Base-by-base conservation (phyloP, 1,139 yeast species). In the Yamadazyma atlantica region DNA sequence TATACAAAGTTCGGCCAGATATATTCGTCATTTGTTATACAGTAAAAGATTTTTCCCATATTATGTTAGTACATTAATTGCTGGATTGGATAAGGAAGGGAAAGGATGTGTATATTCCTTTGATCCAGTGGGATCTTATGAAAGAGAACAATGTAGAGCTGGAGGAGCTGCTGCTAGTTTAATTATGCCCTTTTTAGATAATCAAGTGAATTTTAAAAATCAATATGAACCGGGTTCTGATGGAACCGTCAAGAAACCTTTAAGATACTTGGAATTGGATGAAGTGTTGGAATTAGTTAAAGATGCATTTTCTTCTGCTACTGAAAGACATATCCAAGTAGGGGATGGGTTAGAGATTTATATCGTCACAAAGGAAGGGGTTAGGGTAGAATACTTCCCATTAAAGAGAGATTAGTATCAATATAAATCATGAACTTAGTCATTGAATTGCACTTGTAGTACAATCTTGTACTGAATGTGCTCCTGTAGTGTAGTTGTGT, bases 51-150 rank as follows among this genome's bases (percentile, higher is more conserved):
- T 94, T 55, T 94, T 92, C 79, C 98, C 98, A 22, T 94, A 87
- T 71, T 92, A 94, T 59, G 97, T 89, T 29, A 89, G 89, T 58
- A 92, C 98, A 3, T 82, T 94, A 54, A 75, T 92, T 55, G 97
- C 96, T 2, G 98, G 98, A 9, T 72, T 92, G 47, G 97, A 90
- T 57, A 95, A 86, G 42, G 88, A 89, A 48, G 97, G 97, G 12
- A 82, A 82, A 53, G 98, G 98, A 35, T 92, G 96, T 2, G 88
- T 92, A 28, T 92, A 86, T 62, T 89, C 97, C 5, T 92, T 88
- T 60, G 98, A 92, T 59, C 98, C 98, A 1, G 96, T 92, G 41
- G 98, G 98, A 4, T 87, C 96, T 1, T 94, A 92, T 60, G 98
- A 94, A 66, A 80, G 97, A 55, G 97, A 90, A 61, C 96, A 89